These are phyloP conservation scores for Fusarium globosum DNA, from an alignment of 2,329 filamentous ascomycete genomes.

Conservation along the genomic window DNA sequence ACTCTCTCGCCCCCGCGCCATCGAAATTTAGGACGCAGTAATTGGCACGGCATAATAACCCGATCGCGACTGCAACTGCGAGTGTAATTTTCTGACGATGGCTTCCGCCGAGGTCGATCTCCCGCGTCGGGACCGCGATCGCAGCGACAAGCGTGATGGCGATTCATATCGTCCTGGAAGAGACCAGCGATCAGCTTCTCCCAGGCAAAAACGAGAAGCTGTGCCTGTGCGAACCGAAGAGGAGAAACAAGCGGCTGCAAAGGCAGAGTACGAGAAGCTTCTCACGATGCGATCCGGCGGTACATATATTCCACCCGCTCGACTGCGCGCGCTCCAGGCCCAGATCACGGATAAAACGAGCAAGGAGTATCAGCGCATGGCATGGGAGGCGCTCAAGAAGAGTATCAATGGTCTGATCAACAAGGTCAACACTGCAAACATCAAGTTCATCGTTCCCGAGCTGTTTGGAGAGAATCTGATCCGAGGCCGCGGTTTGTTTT, in stretches of 20 bases:
- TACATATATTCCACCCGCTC: slow-evolving; percentile 94
- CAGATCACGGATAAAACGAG: slow-evolving; percentile 96
- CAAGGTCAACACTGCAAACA: slow-evolving; percentile 98
- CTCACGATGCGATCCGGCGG: slow-evolving; percentile 93
- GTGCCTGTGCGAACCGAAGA: slow-evolving; percentile 71
- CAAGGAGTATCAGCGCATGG: slow-evolving; percentile 98
- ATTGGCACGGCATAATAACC: slow-evolving; percentile 1
- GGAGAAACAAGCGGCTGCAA: slow-evolving; percentile 87
- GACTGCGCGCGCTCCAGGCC: slow-evolving; percentile 89
- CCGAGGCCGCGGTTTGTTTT: slow-evolving; percentile 91
- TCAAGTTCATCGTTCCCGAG: slow-evolving; percentile 97
- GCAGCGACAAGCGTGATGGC: slow-evolving; percentile 55
- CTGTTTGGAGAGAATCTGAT: slow-evolving; percentile 95
- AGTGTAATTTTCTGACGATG: slow-evolving; percentile 48
- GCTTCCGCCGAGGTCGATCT: slow-evolving; percentile 59
- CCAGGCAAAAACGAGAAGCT: slow-evolving; percentile 49
- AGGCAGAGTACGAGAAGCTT: slow-evolving; percentile 93
- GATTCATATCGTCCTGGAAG: slow-evolving; percentile 63
- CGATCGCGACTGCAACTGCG: neutral
- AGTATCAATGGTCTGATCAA: slow-evolving; percentile 99
- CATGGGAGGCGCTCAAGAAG: slow-evolving; percentile 99
- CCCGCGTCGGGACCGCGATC: slow-evolving; percentile 53
- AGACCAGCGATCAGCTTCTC: slow-evolving; percentile 41
- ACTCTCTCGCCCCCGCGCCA: slow-evolving; percentile 22
- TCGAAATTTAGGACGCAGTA: slow-evolving; percentile 12